Percentiles rank a stretch among this genome's conserved stretches.
phyloP scores from a whole-genome alignment of 1,284 basidiomycete species.

The Boletus coffeatus region DNA sequence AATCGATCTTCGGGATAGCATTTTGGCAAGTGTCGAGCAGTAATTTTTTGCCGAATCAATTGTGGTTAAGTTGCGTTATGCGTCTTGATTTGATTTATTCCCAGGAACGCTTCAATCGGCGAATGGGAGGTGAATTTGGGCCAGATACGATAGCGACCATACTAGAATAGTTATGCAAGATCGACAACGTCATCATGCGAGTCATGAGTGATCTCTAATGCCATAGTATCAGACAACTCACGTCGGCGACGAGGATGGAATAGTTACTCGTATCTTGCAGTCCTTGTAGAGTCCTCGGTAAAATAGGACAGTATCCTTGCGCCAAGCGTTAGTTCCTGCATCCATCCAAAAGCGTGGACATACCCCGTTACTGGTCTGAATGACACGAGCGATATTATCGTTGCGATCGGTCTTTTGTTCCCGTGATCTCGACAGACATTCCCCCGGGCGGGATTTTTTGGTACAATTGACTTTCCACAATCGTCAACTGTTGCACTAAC shows the following conservation, averaged over 20 bases:
- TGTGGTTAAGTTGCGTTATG: too few relatives aligned
- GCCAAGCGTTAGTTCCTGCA: slow-evolving; percentile 3
- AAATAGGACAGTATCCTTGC: slow-evolving; percentile 76
- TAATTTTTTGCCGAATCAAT: too few relatives aligned
- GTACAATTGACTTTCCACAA: slow-evolving; percentile 88
- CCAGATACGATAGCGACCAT: slow-evolving; percentile 97
- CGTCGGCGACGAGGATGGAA: slow-evolving; percentile 88
- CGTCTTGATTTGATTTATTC: slow-evolving; percentile 43
- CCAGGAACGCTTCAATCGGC: slow-evolving; percentile 93
- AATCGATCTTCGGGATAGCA: neutral
- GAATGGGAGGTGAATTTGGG: slow-evolving; percentile 91
- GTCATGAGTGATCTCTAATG: neutral
- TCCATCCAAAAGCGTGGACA: slow-evolving; percentile 19
- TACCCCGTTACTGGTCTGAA: slow-evolving; percentile 89
- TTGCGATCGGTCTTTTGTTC: slow-evolving; percentile 69
- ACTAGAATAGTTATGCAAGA: slow-evolving; percentile 91
- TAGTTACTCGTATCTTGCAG: slow-evolving; percentile 64
- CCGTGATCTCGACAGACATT: slow-evolving; percentile 81
- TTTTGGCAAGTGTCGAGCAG: too few relatives aligned
- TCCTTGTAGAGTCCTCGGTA: slow-evolving; percentile 65
- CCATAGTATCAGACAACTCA: slow-evolving; percentile 38
- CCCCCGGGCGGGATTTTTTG: slow-evolving; percentile 83
- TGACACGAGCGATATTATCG: slow-evolving; percentile 86
- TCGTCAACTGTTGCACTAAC: slow-evolving; percentile 89
- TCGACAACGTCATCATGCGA: slow-evolving; percentile 63